Conservation (phyloP, 768 basidiomycete genomes). For the Mycena sanguinolenta region DNA sequence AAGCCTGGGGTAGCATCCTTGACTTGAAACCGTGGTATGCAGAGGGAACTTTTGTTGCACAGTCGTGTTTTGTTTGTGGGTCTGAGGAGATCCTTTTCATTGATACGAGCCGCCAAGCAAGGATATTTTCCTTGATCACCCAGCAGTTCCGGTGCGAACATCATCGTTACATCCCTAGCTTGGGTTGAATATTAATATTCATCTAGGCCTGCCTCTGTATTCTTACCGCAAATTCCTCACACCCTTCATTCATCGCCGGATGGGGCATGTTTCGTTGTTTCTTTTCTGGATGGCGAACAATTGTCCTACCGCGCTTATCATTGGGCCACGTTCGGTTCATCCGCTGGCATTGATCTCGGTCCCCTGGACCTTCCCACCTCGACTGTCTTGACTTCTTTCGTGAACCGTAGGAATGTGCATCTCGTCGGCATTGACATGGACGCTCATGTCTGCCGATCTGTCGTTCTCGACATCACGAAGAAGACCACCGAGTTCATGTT, state of each 20-base stretch:
- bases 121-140: constrained; percentile 68
- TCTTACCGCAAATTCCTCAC: constrained; percentile 50
- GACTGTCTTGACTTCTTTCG: constrained; percentile 58
- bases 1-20: constrained; percentile 55
- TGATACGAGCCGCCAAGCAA: constrained; percentile 56
- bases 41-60: constrained; percentile 42
- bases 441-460: constrained; percentile 51
- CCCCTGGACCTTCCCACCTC: constrained; percentile 47
- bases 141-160: constrained; percentile 64
- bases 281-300: constrained; percentile 40
- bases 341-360: constrained; percentile 57
- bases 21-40: constrained; percentile 61
- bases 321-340: constrained; percentile 69
- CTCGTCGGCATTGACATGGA: constrained; percentile 55
- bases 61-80: constrained; percentile 61
- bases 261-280: constrained; percentile 63
- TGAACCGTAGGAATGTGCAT: constrained; percentile 56
- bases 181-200: not conserved
- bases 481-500: constrained; percentile 71
- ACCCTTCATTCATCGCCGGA: constrained; percentile 65
- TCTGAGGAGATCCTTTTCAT: constrained; percentile 67
- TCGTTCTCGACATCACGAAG: constrained; percentile 65
- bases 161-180: not conserved
- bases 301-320: constrained; percentile 59
- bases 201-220: constrained; percentile 60